phyloP scores from a whole-genome alignment of 495 filamentous ascomycete species.

The Penicillium coprophilum region DNA sequence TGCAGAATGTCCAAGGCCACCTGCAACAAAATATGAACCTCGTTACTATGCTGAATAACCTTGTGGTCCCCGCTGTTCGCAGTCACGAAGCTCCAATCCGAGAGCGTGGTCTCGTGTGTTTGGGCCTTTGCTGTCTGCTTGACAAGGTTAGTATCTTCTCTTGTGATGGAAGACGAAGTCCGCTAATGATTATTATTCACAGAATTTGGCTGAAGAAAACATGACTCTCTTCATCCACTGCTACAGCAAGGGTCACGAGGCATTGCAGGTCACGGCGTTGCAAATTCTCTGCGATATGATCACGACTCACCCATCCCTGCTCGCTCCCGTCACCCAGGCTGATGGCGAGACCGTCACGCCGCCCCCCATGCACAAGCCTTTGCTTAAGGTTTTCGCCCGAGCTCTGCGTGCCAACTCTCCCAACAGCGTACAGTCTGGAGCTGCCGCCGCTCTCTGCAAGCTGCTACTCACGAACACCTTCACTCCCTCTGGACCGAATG shows the following conservation, averaged over 20 bases:
- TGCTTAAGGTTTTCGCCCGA: conserved; percentile 77
- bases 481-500: conserved; percentile 42
- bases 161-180: not conserved
- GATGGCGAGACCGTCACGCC: conserved; percentile 43
- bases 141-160: conserved; percentile 59
- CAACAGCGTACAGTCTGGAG: conserved; percentile 76
- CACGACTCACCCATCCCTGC: conserved; percentile 76
- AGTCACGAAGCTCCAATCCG: conserved; percentile 91
- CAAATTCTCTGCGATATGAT: conserved; percentile 95
- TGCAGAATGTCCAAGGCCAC: conserved; percentile 82
- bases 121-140: conserved; percentile 88
- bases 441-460: conserved; percentile 79
- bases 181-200: conserved; percentile 15
- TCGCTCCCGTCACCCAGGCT: conserved; percentile 49
- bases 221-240: conserved; percentile 93
- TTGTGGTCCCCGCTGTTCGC: conserved; percentile 91
- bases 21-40: conserved; percentile 84
- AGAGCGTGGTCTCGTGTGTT: conserved; percentile 81
- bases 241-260: conserved; percentile 87
- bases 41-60: conserved; percentile 92
- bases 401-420: conserved; percentile 68
- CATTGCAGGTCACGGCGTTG: conserved; percentile 82
- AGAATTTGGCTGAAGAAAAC: conserved; percentile 88
- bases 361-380: conserved; percentile 51
- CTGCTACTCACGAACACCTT: conserved; percentile 68